A percentile compares a stretch with the other conserved stretches of the same genome.
Evolutionary conservation across 2,329 filamentous ascomycete genomes (phyloP).

Genomic region (Apiospora aurea): DNA sequence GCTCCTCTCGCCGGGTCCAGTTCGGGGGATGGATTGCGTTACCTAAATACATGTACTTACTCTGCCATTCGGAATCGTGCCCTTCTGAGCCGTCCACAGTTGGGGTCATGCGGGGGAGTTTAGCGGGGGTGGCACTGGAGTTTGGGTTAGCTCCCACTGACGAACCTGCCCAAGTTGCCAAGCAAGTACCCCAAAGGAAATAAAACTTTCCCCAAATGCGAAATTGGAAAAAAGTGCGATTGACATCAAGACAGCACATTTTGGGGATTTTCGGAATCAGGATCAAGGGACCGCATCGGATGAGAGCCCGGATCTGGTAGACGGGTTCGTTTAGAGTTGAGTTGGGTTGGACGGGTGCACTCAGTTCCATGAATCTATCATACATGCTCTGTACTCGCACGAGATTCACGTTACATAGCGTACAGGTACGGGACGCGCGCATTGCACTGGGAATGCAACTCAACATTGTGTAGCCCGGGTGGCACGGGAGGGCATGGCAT

Average conservation of each 20-base stretch:
- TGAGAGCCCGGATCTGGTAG: neutral
- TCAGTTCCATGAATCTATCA: conserved; percentile 5
- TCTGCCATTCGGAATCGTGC: neutral
- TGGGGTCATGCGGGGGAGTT: conserved; percentile 15
- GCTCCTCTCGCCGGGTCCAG: neutral
- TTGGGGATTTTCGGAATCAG: neutral
- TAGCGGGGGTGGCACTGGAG: neutral
- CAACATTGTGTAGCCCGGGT: neutral
- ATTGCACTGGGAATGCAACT: neutral
- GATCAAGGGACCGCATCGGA: neutral
- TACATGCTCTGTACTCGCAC: neutral
- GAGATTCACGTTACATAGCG: neutral
- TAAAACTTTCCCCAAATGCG: neutral
- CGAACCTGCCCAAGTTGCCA: neutral
- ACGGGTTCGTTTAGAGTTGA: neutral
- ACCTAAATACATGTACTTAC: neutral
- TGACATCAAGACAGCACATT: neutral
- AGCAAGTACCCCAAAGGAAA: neutral
- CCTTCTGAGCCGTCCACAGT: conserved; percentile 3
- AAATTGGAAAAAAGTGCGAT: neutral
- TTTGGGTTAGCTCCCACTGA: neutral
- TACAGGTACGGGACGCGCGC: neutral
- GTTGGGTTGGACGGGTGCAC: conserved; percentile 1
- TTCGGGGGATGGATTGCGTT: conserved; percentile 7
- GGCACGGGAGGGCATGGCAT: neutral